Percentiles rank a stretch among this genome's conserved stretches.
These are phyloP conservation scores for Cadophora gregata DNA, from an alignment of 2,329 filamentous ascomycete species.

Conservation along the genomic window DNA sequence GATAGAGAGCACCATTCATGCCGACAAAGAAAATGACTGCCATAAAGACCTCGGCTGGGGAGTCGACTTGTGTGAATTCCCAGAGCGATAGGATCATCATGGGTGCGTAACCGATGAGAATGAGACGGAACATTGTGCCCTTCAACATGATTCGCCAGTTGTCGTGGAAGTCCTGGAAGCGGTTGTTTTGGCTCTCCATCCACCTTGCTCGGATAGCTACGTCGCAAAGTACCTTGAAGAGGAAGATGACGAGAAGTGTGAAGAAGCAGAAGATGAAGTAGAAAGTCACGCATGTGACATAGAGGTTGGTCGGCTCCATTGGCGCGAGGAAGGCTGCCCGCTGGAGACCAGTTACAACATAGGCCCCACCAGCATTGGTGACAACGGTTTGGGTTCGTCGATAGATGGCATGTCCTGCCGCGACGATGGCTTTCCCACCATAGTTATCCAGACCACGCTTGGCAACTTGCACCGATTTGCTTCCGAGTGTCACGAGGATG, in stretches of 20 bases:
- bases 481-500: conserved; percentile 76
- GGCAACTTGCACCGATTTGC: conserved; percentile 80
- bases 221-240: conserved; percentile 85
- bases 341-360: conserved; percentile 79
- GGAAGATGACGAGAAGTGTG: conserved; percentile 72
- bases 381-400: conserved; percentile 56
- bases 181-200: conserved; percentile 76
- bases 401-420: conserved; percentile 32
- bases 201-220: conserved; percentile 73
- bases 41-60: conserved; percentile 82
- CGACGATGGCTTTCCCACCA: conserved; percentile 20
- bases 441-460: conserved; percentile 54
- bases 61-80: conserved; percentile 89
- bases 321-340: conserved; percentile 84
- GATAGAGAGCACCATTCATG: conserved; percentile 77
- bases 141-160: conserved; percentile 92
- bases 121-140: conserved; percentile 89
- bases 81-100: conserved; percentile 90
- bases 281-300: conserved; percentile 89
- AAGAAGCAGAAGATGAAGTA: conserved; percentile 84
- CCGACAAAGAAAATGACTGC: conserved; percentile 89
- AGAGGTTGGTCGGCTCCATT: conserved; percentile 91
- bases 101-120: conserved; percentile 89
- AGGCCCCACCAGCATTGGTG: conserved; percentile 60
- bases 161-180: conserved; percentile 88